Base-by-base conservation (phyloP, 2,329 filamentous ascomycete species). In the Colletotrichum lupini region DNA sequence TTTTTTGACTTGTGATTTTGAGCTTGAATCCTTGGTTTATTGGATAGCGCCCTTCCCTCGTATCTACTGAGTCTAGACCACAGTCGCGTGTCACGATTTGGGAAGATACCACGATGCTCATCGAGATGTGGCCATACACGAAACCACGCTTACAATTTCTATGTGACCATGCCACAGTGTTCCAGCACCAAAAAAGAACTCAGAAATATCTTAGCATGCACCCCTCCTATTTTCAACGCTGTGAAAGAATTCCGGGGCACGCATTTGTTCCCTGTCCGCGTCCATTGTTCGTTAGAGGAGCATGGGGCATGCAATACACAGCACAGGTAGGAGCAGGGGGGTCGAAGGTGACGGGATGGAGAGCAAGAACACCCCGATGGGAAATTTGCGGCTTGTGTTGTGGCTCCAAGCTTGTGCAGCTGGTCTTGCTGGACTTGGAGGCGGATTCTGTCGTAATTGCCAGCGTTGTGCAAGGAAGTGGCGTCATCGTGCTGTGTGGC, bases 401-500 rank as follows among this genome's bases (percentile, higher is more conserved):
- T 28, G 3, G 24, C 46, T 12, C 37, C 9, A 24, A 52, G 59
- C 46, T 37, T 53, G n/a, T 55, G 61, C 46, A 49, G 42, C 35
- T 28, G 24, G n/a, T 16, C 53, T 26, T 4, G 53, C 53, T 28
- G 53, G n/a, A 5, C 1, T 14, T 14, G 24, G 53, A 16, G 22
- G 53, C 53, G 24, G 53, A 26, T 42, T 35, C 30, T 65, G 62
- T 37, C 69, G 66, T 64, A 69, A 55, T 72, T 46, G 59, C 53
- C 42, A 63, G 37, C 49, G 19, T 49, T 72, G 69, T 68, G 59
- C 69, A 60, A 72, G 59, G 53, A 56, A 64, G 69, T 72, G 69
- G 69, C 69, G 66, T 72, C 69, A 69, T 72, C 24, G 24, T 46
- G 16, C 58, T 69, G 69, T 69, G 69, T 72, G 69, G 69, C 69